Evolutionary conservation across 331 rosid genomes (phyloP), one percentile per base, ranked within the genome.

Genomic region (Telfairia occidentalis): DNA sequence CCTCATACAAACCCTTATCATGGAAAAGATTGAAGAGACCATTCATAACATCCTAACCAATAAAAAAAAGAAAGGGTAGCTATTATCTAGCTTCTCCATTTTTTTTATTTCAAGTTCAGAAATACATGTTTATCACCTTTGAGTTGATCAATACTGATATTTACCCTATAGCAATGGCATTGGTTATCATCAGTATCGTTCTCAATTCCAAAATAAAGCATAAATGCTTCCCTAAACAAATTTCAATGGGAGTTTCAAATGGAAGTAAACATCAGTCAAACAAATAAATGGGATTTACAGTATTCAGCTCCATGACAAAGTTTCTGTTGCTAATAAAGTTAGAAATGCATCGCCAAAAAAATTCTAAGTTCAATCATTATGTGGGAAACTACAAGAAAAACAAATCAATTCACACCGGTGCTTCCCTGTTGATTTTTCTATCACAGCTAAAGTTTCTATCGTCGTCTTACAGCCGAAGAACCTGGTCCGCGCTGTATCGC

Each of bases 401-500:
- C 34, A 21, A 38, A 65, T n/a, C 72, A 11, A 19, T 19, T 38
- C 72, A 23, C 5, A 10, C 10, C 0, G 28, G 72, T 65, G 32
- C 18, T 11, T 65, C 19, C 72, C 35, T 38, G 73, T 11, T 19
- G 5, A 5, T 23, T 38, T 8, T 65, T 21, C 34, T 38, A 23
- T 38, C 19, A 2, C 15, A 23, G 11, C 72, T 35, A 37, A 65
- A 70, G 38, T 28, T 45, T 15, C 75, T 46, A 69, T 85, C 87
- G 86, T 84, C 97, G 79, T 86, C 99, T 86, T 43, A 97, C 87
- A 59, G 81, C 89, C 9, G 88, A 85, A 54, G 96, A 55, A 57
- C 81, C 83, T 49, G 98, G 67, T 72, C 96, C 97, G 4, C 93
- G 97, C 82, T 90, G 97, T 29, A 84, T 84, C 77, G 91, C 90